These are phyloP conservation scores for Tolypocladium capitatum DNA, from an alignment of 2,329 filamentous ascomycete species.

Conservation along the genomic window DNA sequence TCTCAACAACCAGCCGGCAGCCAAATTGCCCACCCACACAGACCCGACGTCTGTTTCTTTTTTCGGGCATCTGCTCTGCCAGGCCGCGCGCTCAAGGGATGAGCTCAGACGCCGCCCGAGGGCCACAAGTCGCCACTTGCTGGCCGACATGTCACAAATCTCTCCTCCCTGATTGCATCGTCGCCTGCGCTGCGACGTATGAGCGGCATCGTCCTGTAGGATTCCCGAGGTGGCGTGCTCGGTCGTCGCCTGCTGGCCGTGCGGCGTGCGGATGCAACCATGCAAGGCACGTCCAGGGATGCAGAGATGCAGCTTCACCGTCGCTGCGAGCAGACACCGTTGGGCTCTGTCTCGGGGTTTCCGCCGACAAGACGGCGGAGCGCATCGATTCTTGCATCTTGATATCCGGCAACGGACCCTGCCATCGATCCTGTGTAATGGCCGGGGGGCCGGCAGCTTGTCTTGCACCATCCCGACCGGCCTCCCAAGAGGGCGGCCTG, in stretches of 20 bases:
- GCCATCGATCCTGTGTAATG: background rate
- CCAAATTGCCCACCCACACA: background rate
- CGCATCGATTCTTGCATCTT: background rate
- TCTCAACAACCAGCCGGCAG: background rate
- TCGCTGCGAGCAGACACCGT: background rate
- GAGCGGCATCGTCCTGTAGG: background rate
- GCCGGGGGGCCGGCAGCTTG: background rate
- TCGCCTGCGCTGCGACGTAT: background rate
- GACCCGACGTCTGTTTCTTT: background rate
- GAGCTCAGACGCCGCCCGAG: no score
- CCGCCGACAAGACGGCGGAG: background rate
- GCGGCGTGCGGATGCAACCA: background rate
- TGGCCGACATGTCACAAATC: background rate
- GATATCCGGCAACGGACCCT: background rate
- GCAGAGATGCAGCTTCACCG: background rate
- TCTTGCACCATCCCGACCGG: background rate
- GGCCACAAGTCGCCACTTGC: background rate
- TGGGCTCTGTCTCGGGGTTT: background rate
- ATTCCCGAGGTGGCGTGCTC: background rate
- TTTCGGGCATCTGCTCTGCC: background rate
- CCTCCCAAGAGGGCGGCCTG: background rate
- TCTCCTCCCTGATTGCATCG: background rate
- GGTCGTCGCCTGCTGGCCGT: background rate
- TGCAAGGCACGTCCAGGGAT: conserved; percentile 3
- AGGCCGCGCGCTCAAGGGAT: background rate